Conservation (phyloP, 176 grass and related monocot genomes). For the Urochloa ruziziensis region DNA sequence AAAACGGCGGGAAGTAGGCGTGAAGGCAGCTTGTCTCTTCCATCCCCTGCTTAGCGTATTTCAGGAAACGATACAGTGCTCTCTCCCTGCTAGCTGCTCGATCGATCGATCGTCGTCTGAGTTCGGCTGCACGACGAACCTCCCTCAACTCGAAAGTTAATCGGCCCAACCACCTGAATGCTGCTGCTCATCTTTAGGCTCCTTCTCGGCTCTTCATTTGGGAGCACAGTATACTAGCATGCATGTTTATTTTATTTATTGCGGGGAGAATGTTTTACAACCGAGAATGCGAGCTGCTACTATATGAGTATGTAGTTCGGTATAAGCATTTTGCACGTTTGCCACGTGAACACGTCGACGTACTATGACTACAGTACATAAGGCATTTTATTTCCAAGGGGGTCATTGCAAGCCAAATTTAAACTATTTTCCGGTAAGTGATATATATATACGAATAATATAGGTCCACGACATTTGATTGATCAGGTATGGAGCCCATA, state of each 20-base stretch:
- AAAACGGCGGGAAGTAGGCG: conserved; percentile 23
- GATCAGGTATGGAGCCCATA: no score
- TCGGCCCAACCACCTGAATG: conserved; percentile 15
- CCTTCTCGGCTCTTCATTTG: neutral
- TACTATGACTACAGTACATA: neutral
- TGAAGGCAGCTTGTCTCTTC: neutral
- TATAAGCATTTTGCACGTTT: neutral
- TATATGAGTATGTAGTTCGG: neutral
- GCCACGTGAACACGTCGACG: conserved; percentile 13
- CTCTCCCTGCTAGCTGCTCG: neutral
- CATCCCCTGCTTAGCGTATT: neutral
- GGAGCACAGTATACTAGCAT: neutral
- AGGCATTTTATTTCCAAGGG: no score
- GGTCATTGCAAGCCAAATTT: no score
- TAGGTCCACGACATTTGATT: no score
- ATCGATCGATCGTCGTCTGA: no score
- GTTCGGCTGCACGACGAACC: no score
- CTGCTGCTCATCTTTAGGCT: neutral
- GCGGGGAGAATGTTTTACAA: neutral
- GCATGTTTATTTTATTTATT: neutral
- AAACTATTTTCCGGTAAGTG: no score
- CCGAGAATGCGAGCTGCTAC: neutral
- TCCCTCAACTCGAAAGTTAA: conserved; percentile 13
- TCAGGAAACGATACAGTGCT: conserved; percentile 7
- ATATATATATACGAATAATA: no score